Base-by-base conservation (phyloP, 2,329 filamentous ascomycete genomes). In the Sarocladiaceae sp. region DNA sequence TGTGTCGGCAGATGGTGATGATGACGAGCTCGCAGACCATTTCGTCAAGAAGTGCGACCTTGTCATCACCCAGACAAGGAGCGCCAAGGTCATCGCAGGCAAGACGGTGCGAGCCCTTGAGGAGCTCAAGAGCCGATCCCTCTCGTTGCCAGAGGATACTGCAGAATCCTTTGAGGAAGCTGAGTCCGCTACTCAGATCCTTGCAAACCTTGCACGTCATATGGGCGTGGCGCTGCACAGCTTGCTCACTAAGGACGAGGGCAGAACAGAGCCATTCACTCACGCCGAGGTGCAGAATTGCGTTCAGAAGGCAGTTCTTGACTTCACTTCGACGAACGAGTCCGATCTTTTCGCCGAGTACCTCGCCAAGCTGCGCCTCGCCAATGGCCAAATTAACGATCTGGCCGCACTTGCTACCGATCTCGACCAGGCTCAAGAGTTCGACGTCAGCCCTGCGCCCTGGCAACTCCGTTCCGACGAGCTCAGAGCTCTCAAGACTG, bases 401-500 rank as follows among this genome's bases (percentile, higher is more conserved):
- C 78, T 96, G 53, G 82, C 84, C 5, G 79, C 82, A 12, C 74
- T 93, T 54, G 83, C 87, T 44, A 76, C 78, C 12, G 87, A 91
- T 62, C 74, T 92, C 18, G 82, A 83, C 35, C 83, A 87, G 61
- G 87, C 87, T 0, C 77, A 87, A 55, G 88, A 93, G 66, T 93
- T 97, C 62, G 90, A 96, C 57, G 80, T 83, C 56, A 80, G 77
- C 20, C 77, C 82, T 1, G 81, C 87, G 3, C 94, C 94, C 2
- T 99, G 94, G 94, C 78, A 88, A 51, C 77, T 90, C 28, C 86
- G 92, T 51, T 86, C 90, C 3, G 83, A 88, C 60, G 87, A 94
- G 61, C 79, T 97, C 51, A 90, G 87, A 67, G 83, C 83, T n/a
- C 86, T 87, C 58, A 93, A 94, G 73, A 84, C 83, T 20, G 82